phyloP scores from a whole-genome alignment of 768 basidiomycete species.

The Myochromella boudieri region DNA sequence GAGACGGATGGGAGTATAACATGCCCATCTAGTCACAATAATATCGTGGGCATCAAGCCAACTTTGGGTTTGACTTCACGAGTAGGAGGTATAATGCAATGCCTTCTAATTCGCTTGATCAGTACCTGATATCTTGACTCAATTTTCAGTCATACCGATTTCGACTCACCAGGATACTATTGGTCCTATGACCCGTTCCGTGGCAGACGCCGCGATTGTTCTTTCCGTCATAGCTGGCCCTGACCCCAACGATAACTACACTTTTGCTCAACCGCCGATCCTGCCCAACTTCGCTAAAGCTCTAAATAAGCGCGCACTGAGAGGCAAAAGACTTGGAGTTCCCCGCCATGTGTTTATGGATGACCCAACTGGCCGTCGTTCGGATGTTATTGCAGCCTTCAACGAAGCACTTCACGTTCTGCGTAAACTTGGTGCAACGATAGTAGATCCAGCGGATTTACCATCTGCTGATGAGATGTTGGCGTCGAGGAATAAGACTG shows the following conservation, averaged over 20 bases:
- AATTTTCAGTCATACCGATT: conserved; percentile 49
- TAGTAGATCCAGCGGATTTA: conserved; percentile 65
- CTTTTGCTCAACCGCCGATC: conserved; percentile 46
- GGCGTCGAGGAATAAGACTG: conserved; percentile 52
- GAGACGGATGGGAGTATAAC: conserved; percentile 58
- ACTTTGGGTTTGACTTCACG: conserved; percentile 60
- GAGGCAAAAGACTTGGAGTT: conserved; percentile 54
- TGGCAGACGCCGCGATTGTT: conserved; percentile 55
- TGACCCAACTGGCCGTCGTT: too few relatives aligned
- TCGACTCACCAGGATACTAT: conserved; percentile 59
- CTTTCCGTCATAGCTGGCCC: conserved; percentile 56
- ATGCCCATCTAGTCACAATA: conserved; percentile 51
- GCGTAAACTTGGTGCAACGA: conserved; percentile 41
- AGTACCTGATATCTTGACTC: too few relatives aligned
- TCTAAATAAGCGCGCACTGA: conserved; percentile 44
- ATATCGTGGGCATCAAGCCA: conserved; percentile 59
- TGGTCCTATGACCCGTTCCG: conserved; percentile 53
- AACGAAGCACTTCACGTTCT: conserved; percentile 38
- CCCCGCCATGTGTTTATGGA: conserved; percentile 41
- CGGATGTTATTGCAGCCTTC: conserved; percentile 36
- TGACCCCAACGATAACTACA: conserved; percentile 56
- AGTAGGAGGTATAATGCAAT: conserved; percentile 46
- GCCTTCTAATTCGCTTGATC: too few relatives aligned
- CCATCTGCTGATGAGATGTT: conserved; percentile 54
- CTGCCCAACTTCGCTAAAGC: conserved; percentile 60